Evolutionary conservation across 2,329 filamentous ascomycete genomes (phyloP).

Genomic region (Ophiostoma tasmaniense): DNA sequence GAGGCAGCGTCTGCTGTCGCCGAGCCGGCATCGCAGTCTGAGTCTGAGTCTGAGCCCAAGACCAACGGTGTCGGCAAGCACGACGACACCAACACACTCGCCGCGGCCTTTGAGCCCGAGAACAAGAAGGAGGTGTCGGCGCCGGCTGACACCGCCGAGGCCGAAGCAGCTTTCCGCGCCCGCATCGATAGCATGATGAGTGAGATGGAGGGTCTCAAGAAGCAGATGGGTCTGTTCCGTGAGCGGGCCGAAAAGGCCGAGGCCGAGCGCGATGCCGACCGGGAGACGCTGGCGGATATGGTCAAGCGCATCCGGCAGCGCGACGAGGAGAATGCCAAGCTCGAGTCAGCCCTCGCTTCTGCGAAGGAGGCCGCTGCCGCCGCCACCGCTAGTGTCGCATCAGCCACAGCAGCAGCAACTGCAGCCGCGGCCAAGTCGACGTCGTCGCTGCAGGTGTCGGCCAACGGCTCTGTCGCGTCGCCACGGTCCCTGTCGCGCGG

Average conservation of each 20-base stretch:
- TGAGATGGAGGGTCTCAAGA: conserved; percentile 73
- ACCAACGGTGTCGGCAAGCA: conserved; percentile 32
- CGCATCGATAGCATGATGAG: conserved; percentile 67
- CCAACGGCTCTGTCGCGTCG: background rate
- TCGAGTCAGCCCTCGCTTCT: conserved; percentile 34
- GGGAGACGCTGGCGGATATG: conserved; percentile 78
- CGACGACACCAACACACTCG: background rate
- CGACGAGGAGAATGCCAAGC: conserved; percentile 49
- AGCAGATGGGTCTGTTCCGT: conserved; percentile 71
- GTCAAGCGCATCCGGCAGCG: conserved; percentile 64
- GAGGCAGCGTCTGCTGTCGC: conserved; percentile 34
- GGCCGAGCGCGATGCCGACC: conserved; percentile 60
- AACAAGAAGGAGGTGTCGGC: background rate
- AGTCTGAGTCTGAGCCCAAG: conserved; percentile 19
- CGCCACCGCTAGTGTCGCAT: conserved; percentile 14
- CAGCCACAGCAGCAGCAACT: background rate
- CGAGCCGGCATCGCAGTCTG: background rate
- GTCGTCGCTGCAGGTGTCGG: conserved; percentile 20
- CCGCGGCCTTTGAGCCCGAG: background rate
- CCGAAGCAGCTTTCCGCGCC: conserved; percentile 43
- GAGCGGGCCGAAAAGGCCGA: conserved; percentile 74
- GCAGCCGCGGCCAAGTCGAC: background rate
- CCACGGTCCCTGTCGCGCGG: background rate
- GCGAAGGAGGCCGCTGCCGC: conserved; percentile 26
- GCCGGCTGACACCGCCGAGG: background rate